phyloP scores from a whole-genome alignment of 331 rosid species.

The Stylosanthes scabra region DNA sequence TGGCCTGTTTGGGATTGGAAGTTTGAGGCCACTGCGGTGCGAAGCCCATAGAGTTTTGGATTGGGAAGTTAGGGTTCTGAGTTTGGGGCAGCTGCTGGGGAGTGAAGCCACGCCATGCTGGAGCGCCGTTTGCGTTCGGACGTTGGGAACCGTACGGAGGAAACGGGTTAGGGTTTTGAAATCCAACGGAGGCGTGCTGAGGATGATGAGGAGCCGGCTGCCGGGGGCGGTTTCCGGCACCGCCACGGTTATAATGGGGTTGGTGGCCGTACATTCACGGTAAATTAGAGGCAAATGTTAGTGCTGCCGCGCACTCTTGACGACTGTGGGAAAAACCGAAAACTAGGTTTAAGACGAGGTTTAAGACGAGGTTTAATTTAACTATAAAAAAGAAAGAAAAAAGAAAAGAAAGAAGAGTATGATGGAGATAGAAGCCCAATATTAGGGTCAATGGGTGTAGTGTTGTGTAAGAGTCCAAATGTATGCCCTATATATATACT shows the following conservation, averaged over 20 bases:
- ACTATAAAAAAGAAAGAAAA: no score
- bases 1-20: conserved; percentile 24
- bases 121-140: conserved; percentile 13
- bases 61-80: conserved; percentile 21
- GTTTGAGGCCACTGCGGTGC: conserved; percentile 27
- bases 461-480: background rate
- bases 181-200: background rate
- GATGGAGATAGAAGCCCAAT: background rate
- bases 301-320: no score
- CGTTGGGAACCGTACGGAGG: conserved; percentile 12
- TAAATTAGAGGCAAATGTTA: no score
- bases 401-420: no score
- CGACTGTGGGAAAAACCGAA: no score
- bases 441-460: background rate
- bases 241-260: background rate
- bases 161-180: conserved; percentile 32
- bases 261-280: background rate
- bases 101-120: background rate
- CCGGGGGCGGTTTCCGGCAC: conserved; percentile 29
- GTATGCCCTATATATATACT: background rate
- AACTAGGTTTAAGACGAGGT: no score
- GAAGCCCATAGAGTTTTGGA: conserved; percentile 36
- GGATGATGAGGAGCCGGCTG: conserved; percentile 28
- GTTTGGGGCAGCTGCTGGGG: conserved; percentile 14
- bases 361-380: no score